Conservation (phyloP, 148 eudicot genomes). For the Pouteria glomerata region DNA sequence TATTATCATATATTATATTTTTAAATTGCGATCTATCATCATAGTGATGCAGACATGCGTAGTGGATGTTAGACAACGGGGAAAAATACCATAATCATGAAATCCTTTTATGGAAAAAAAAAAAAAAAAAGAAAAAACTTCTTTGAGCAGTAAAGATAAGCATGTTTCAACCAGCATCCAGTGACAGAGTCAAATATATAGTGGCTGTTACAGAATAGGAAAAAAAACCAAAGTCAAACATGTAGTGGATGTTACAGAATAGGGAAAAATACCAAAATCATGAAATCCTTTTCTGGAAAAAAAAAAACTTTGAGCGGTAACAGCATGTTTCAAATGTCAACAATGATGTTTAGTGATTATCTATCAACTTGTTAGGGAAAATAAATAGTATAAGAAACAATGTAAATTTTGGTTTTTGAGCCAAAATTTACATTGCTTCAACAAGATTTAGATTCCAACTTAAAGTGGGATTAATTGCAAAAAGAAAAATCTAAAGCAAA, state of each 20-base stretch:
- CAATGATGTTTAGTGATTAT: background rate
- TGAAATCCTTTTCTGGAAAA: too few species aligned
- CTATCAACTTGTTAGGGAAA: background rate
- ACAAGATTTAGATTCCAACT: constrained; percentile 1
- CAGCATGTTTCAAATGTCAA: background rate
- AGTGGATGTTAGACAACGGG: background rate
- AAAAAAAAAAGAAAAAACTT: background rate
- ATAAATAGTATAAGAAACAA: background rate
- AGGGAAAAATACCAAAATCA: too few species aligned
- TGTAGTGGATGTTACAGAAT: too few species aligned
- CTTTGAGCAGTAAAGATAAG: background rate
- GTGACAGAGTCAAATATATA: too few species aligned
- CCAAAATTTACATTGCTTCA: background rate
- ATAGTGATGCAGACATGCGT: too few species aligned
- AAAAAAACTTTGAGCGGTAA: background rate
- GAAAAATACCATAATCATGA: background rate
- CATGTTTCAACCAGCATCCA: background rate
- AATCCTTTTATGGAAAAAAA: background rate
- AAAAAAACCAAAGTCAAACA: too few species aligned
- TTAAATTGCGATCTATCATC: background rate
- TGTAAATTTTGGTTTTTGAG: background rate
- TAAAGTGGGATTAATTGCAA: background rate
- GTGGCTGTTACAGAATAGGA: too few species aligned
- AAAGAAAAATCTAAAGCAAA: background rate
- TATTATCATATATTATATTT: background rate